These are phyloP conservation scores for Xylaria castorea DNA, from an alignment of 495 filamentous ascomycete species.

Conservation along the genomic window DNA sequence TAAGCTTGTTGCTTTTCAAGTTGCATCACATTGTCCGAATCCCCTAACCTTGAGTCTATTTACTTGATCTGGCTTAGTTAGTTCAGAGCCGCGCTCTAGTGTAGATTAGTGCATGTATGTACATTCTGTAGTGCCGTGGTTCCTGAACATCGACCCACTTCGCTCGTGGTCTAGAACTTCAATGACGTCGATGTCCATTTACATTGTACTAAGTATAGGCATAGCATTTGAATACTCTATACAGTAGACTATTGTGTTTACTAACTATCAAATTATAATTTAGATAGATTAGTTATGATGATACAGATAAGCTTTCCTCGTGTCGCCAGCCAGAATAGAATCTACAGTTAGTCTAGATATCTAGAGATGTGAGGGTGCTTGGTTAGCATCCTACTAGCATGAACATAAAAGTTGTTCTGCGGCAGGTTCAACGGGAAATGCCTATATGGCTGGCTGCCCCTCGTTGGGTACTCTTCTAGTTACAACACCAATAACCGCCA, in stretches of 20 bases:
- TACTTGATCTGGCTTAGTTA: not conserved
- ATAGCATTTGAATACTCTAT: not conserved
- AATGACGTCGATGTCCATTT: conserved; percentile 4
- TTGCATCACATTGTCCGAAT: not conserved
- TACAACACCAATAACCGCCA: too few species aligned
- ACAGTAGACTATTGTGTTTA: too few species aligned
- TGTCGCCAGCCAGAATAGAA: not conserved
- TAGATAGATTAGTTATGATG: too few species aligned
- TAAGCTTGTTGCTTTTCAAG: not conserved
- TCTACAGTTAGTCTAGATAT: not conserved
- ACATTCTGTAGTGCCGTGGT: not conserved
- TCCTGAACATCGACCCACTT: conserved; percentile 7
- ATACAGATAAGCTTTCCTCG: not conserved
- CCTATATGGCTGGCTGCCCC: too few species aligned
- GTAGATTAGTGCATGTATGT: not conserved
- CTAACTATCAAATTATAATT: too few species aligned
- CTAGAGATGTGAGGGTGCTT: not conserved
- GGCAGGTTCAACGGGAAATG: too few species aligned
- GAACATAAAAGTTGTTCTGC: not conserved
- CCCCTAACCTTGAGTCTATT: not conserved
- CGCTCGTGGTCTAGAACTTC: conserved; percentile 7
- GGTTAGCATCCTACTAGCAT: not conserved
- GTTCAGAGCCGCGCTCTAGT: not conserved
- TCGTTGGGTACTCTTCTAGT: too few species aligned
- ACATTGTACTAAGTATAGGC: too few species aligned